phyloP scores from a whole-genome alignment of 2,329 filamentous ascomycete species.

The Epichloe amarillans region DNA sequence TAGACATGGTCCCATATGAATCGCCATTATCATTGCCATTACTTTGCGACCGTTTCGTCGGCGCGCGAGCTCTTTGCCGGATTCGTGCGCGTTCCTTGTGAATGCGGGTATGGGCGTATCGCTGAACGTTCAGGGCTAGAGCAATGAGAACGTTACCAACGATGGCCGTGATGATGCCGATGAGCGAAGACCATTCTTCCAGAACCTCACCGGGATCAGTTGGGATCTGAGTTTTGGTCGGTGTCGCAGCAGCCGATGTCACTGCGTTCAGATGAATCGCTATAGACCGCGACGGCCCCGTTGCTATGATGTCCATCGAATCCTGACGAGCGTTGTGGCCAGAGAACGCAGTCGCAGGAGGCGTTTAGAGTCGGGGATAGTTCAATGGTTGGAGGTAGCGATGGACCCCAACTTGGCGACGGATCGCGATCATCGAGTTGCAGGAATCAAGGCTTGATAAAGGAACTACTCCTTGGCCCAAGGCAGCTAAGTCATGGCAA shows the following conservation, averaged over 20 bases:
- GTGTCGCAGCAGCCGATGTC: not conserved
- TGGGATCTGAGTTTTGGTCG: slow-evolving; percentile 9
- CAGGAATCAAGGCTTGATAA: not conserved
- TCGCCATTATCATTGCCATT: slow-evolving; percentile 14
- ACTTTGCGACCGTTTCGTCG: slow-evolving; percentile 32
- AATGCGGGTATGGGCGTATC: slow-evolving; percentile 84
- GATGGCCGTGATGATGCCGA: slow-evolving; percentile 88
- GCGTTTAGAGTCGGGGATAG: not conserved
- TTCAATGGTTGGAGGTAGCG: not conserved
- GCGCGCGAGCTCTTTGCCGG: slow-evolving; percentile 39
- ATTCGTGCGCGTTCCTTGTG: slow-evolving; percentile 53
- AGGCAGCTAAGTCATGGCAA: not conserved
- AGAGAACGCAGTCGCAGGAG: slow-evolving; percentile 1
- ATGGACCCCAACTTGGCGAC: not conserved
- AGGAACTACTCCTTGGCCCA: not conserved
- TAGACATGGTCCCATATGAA: slow-evolving; percentile 23
- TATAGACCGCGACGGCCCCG: not conserved
- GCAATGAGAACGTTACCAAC: slow-evolving; percentile 89
- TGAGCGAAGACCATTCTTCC: slow-evolving; percentile 77
- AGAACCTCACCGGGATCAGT: slow-evolving; percentile 33
- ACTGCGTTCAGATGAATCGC: not conserved
- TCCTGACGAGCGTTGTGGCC: slow-evolving; percentile 1
- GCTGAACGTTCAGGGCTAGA: slow-evolving; percentile 88
- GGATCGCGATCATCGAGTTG: slow-evolving; percentile 1
- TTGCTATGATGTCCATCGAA: not conserved